Evolutionary conservation across 2,329 filamentous ascomycete species (phyloP).

Genomic region (Didymella keratinophila): DNA sequence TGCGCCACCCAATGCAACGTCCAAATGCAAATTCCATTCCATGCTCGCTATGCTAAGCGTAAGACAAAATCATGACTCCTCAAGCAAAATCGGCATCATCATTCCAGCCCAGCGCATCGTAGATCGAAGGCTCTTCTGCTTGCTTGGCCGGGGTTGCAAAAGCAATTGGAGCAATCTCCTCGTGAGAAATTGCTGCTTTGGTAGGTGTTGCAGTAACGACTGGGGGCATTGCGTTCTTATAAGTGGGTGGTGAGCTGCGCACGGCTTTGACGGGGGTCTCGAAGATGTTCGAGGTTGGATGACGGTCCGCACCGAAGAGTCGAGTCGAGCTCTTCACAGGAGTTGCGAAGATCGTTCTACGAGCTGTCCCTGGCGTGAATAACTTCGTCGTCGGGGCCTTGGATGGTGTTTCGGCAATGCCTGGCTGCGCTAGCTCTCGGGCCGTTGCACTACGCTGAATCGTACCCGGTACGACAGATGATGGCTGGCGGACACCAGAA

Average conservation of each 20-base stretch:
- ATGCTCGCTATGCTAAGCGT: slow-evolving; percentile 46
- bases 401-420: slow-evolving; percentile 55
- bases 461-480: slow-evolving; percentile 38
- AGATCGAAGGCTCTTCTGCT: slow-evolving; percentile 45
- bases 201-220: slow-evolving; percentile 31
- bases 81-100: slow-evolving; percentile 49
- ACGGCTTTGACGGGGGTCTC: slow-evolving; percentile 38
- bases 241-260: slow-evolving; percentile 22
- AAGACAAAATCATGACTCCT: slow-evolving; percentile 19
- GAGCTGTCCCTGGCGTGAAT: slow-evolving; percentile 36
- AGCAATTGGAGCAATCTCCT: slow-evolving; percentile 10
- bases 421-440: slow-evolving; percentile 38
- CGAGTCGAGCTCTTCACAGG: slow-evolving; percentile 34
- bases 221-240: slow-evolving; percentile 18
- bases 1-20: slow-evolving; percentile 27
- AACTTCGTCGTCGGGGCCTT: slow-evolving; percentile 46
- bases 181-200: slow-evolving; percentile 20
- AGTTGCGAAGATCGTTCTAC: slow-evolving; percentile 45
- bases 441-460: slow-evolving; percentile 40
- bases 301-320: slow-evolving; percentile 15
- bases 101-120: slow-evolving; percentile 57
- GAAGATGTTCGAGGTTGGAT: slow-evolving; percentile 22
- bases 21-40: slow-evolving; percentile 25
- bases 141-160: slow-evolving; percentile 23
- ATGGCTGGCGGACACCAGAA: slow-evolving; percentile 46